Conservation (phyloP, 106 monocot genomes). For the Apostasia shenzhenica region DNA sequence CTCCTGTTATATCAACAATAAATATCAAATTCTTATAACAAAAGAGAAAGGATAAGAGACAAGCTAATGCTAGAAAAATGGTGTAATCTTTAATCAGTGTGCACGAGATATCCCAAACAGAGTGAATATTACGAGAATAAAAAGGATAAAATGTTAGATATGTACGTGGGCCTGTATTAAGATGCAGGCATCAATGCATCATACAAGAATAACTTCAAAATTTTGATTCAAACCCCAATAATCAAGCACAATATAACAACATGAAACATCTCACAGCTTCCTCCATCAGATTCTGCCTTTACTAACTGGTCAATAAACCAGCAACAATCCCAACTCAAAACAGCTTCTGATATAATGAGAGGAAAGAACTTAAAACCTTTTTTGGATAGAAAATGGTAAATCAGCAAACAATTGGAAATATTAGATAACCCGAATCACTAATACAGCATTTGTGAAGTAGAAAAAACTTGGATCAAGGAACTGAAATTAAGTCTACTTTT, state of each 20-base stretch:
- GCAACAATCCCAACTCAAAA: not conserved
- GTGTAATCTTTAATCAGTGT: not conserved
- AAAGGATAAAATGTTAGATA: no score
- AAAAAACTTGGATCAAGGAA: no score
- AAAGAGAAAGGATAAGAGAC: no score
- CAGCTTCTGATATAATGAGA: not conserved
- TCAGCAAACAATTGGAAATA: no score
- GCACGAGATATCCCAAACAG: not conserved
- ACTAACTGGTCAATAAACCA: not conserved
- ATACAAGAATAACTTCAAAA: not conserved
- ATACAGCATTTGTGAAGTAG: no score
- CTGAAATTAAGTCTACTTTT: no score
- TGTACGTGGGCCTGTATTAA: no score
- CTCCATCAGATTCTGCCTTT: not conserved
- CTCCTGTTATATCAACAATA: conserved; percentile 20
- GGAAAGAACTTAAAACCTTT: no score
- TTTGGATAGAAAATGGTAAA: no score
- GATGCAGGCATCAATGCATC: not conserved
- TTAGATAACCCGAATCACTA: no score
- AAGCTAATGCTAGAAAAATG: not conserved
- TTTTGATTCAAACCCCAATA: not conserved
- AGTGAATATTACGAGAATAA: no score
- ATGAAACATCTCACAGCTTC: not conserved
- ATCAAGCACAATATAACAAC: not conserved
- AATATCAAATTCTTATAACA: not conserved